Base-by-base conservation (phyloP, 352 stramenopile species). In the Pythium coloratum region DNA sequence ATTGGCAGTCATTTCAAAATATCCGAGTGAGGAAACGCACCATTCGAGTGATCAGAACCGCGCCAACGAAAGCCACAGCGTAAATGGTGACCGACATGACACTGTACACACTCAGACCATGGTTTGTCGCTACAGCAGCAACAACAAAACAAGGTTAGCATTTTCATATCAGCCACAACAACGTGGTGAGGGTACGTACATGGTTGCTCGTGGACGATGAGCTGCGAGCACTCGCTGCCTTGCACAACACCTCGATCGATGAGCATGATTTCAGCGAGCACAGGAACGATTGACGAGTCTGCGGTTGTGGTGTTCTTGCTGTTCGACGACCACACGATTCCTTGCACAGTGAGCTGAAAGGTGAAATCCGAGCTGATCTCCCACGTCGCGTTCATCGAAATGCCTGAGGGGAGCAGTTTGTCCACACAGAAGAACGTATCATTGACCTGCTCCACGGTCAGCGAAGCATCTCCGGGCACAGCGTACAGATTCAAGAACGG, bases 1-100 rank as follows among this genome's bases (percentile, higher is more conserved):
- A 44, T 20, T 30, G 26, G 16, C 9, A 6, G 46, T 28, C 8
- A 28, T 32, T 9, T 32, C 20, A 32, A 4, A 6, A 26, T 32
- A 20, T 3, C n/a, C 12, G 3, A 24, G 14, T 16, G 6, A 51
- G 13, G 30, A 7, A 12, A 60, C 51, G 57, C 73, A 93, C 85
- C 86, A 94, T 94, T 59, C 86, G 80, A 16, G 86, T 94, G 58
- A 94, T 84, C 30, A 94, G 76, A 30, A 94, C 73, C 30, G 86
- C 81, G 2, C 81, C 86, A 47, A 86, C 86, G 32, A 94, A 75
- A 42, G 78, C 82, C 28, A 94, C 82, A 26, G 86, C 75, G 58
- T 89, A 94, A 50, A 94, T 90, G 38, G 83, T 92, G 55, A 94
- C 82, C 0, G 86, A 94, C 82, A 94, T 92, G 40, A 94, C 86